Evolutionary conservation across 148 eudicot genomes (phyloP).

Genomic region (Simmondsia chinensis): DNA sequence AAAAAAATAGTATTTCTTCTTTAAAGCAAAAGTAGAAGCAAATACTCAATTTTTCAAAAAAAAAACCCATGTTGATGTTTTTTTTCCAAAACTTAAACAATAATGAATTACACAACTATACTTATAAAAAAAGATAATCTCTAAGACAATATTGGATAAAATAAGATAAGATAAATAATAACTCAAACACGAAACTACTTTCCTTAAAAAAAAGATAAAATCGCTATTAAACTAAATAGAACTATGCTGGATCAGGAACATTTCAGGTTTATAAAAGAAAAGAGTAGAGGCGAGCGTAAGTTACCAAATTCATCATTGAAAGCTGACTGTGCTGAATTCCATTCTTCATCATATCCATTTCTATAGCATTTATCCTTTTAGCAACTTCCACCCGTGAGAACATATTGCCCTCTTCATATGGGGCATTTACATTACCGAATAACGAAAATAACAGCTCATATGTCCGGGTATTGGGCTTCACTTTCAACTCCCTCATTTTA

Average conservation of each 20-base stretch:
- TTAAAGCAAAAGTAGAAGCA: too few relatives aligned
- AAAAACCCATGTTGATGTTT: too few relatives aligned
- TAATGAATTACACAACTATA: too few relatives aligned
- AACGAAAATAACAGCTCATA: slow-evolving; percentile 71
- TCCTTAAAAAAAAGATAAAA: too few relatives aligned
- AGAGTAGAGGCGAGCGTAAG: neutral
- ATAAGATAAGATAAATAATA: too few relatives aligned
- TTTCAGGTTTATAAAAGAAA: neutral
- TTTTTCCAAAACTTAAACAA: too few relatives aligned
- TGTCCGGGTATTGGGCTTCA: slow-evolving; percentile 49
- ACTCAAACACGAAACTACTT: too few relatives aligned
- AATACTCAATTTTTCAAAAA: too few relatives aligned
- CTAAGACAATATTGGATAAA: too few relatives aligned
- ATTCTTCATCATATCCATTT: slow-evolving; percentile 66
- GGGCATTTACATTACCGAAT: slow-evolving; percentile 79
- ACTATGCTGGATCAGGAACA: neutral
- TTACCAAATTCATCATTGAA: slow-evolving; percentile 62
- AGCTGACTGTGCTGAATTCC: slow-evolving; percentile 59
- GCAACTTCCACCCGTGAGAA: slow-evolving; percentile 51
- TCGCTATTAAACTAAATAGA: too few relatives aligned
- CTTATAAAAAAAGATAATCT: too few relatives aligned
- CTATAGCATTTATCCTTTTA: slow-evolving; percentile 64
- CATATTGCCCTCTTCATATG: slow-evolving; percentile 69
- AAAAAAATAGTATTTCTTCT: too few relatives aligned
- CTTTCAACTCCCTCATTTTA: slow-evolving; percentile 51